These are phyloP conservation scores for Chytridiales sp. DNA, from an alignment of 371 early-diverging fungal species.

Conservation along the genomic window DNA sequence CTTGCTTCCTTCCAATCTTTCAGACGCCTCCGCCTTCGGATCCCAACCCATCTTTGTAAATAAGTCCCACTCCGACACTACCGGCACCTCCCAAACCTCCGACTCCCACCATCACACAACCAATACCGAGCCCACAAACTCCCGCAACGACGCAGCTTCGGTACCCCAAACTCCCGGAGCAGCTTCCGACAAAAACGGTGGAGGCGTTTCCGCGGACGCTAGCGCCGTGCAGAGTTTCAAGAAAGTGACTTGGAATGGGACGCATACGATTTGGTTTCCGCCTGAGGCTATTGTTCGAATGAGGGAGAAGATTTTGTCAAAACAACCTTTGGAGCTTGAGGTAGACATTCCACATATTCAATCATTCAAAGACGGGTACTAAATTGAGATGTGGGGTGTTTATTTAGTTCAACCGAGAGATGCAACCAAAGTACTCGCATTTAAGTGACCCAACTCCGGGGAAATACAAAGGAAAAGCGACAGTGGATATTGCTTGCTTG, in stretches of 20 bases:
- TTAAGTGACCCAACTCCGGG: slow-evolving; percentile 36
- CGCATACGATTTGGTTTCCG: slow-evolving; percentile 40
- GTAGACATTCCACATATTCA: slow-evolving; percentile 25
- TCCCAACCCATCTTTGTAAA: slow-evolving; percentile 25
- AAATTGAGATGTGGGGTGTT: neutral
- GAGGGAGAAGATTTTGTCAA: slow-evolving; percentile 39
- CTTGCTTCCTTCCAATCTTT: neutral
- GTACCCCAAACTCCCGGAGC: slow-evolving; percentile 24
- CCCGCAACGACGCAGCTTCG: neutral
- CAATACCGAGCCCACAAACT: neutral
- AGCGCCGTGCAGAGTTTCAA: slow-evolving; percentile 20
- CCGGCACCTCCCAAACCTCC: slow-evolving; percentile 16
- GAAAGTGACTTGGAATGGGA: slow-evolving; percentile 23
- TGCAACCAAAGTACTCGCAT: slow-evolving; percentile 43
- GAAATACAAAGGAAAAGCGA: slow-evolving; percentile 41
- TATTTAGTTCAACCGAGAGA: slow-evolving; percentile 38
- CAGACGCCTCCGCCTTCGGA: slow-evolving; percentile 25
- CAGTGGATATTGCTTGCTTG: slow-evolving; percentile 36
- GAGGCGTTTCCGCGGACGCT: neutral
- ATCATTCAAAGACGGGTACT: neutral
- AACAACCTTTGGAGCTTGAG: slow-evolving; percentile 44
- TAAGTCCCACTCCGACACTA: too few species aligned
- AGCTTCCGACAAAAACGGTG: slow-evolving; percentile 8
- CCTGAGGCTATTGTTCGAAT: slow-evolving; percentile 42
- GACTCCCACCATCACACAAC: neutral